These are phyloP conservation scores for Emmonsiellopsis sp. DNA, from an alignment of 2,329 filamentous ascomycete genomes.

Conservation along the genomic window DNA sequence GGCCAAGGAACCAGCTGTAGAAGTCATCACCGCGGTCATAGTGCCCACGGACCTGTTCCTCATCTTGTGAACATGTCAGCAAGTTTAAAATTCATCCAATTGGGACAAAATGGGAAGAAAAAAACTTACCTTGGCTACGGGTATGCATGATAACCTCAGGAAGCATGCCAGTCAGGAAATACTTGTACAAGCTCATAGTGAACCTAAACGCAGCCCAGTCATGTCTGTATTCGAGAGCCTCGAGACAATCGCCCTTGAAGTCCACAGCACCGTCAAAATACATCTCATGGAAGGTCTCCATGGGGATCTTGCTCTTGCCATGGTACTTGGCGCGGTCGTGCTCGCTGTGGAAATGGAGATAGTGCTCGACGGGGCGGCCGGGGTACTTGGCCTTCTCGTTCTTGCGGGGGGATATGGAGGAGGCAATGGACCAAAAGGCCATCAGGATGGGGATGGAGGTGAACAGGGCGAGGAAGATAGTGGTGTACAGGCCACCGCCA, in stretches of 20 bases:
- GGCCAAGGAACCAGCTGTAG: constrained; percentile 96
- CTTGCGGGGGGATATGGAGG: constrained; percentile 73
- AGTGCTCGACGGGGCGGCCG: constrained; percentile 80
- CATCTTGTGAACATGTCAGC: constrained; percentile 47
- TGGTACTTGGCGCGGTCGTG: constrained; percentile 38
- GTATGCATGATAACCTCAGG: constrained; percentile 90
- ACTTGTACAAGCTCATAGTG: constrained; percentile 75
- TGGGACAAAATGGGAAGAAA: background rate
- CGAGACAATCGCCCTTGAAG: constrained; percentile 86
- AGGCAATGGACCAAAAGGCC: constrained; percentile 72
- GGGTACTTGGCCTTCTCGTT: constrained; percentile 87
- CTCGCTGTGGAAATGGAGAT: constrained; percentile 47
- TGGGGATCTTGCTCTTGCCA: constrained; percentile 41
- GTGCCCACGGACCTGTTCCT: constrained; percentile 95
- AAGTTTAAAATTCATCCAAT: background rate
- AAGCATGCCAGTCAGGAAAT: constrained; percentile 78
- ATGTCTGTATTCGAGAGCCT: constrained; percentile 85
- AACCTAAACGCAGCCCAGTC: constrained; percentile 96
- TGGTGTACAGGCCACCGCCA: constrained; percentile 76
- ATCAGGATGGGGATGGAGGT: constrained; percentile 70
- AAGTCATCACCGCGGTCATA: constrained; percentile 98
- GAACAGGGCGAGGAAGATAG: constrained; percentile 74
- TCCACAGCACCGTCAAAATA: constrained; percentile 94
- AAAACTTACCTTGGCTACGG: constrained; percentile 62
- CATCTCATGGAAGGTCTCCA: constrained; percentile 91